Evolutionary conservation across 2,329 filamentous ascomycete genomes (phyloP).

Genomic region (Dactylellina haptotyla): DNA sequence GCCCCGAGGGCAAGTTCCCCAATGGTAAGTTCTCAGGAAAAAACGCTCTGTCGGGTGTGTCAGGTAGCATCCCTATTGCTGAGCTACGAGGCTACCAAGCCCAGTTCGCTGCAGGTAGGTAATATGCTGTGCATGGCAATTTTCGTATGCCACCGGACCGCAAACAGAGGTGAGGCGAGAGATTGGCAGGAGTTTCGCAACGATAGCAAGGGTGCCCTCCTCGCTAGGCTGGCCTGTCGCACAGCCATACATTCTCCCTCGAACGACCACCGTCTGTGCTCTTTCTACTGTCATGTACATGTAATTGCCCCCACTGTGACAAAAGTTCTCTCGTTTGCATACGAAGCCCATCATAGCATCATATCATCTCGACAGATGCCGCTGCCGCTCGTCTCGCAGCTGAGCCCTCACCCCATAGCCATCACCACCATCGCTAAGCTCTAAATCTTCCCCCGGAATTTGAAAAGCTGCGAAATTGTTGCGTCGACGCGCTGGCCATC

Average conservation of each 20-base stretch:
- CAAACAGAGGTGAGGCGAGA: slow-evolving; percentile 36
- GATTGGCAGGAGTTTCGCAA: slow-evolving; percentile 44
- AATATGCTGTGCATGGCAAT: not conserved
- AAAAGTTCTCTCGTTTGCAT: slow-evolving; percentile 23
- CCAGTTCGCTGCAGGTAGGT: too few relatives aligned
- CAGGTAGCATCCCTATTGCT: too few relatives aligned
- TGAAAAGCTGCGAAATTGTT: not conserved
- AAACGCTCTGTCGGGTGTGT: too few relatives aligned
- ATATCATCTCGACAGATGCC: too few relatives aligned
- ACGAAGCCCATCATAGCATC: not conserved
- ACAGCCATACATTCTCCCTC: slow-evolving; percentile 6
- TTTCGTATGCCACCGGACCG: slow-evolving; percentile 13
- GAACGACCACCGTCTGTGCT: not conserved
- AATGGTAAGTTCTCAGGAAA: not conserved
- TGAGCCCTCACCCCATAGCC: too few relatives aligned
- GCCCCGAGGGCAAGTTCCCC: not conserved
- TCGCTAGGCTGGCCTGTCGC: slow-evolving; percentile 31
- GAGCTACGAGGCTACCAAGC: too few relatives aligned
- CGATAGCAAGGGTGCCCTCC: slow-evolving; percentile 23
- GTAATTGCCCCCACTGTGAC: slow-evolving; percentile 39
- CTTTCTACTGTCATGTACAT: too few relatives aligned
- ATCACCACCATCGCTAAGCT: too few relatives aligned
- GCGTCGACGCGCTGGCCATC: slow-evolving; percentile 1
- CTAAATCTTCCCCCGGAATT: too few relatives aligned
- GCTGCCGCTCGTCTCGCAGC: too few relatives aligned